Evolutionary conservation across 345 rosid species (phyloP).

Genomic region (Hypericum androsaemum): DNA sequence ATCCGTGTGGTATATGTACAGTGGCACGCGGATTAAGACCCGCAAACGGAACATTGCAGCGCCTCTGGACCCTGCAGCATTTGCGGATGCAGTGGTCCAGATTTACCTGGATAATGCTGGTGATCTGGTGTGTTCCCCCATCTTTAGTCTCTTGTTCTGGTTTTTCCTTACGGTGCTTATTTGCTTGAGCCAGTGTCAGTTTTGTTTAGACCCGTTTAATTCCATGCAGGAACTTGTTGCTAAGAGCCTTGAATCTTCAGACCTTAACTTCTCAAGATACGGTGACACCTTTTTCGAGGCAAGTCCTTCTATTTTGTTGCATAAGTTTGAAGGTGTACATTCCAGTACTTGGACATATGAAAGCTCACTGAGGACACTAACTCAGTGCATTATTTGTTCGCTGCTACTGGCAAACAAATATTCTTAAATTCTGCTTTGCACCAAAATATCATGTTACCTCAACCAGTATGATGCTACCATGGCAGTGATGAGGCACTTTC

Average conservation of each 20-base stretch:
- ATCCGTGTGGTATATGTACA: constrained; percentile 15
- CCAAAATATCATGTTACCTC: too few species aligned
- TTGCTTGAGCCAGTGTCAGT: not conserved
- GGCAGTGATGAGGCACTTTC: too few species aligned
- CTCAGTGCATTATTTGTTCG: too few species aligned
- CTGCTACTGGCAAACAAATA: too few species aligned
- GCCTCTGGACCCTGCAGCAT: constrained; percentile 96
- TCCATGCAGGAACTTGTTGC: constrained; percentile 70
- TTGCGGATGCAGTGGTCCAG: constrained; percentile 96
- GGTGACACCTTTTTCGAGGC: constrained; percentile 87
- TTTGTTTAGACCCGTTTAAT: not conserved
- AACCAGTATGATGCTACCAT: too few species aligned
- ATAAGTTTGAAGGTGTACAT: not conserved
- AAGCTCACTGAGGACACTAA: too few species aligned
- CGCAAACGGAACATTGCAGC: constrained; percentile 99
- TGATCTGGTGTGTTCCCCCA: constrained; percentile 54
- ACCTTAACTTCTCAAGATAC: constrained; percentile 88
- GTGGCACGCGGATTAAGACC: constrained; percentile 99
- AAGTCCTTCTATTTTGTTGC: constrained; percentile 10
- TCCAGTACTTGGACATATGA: too few species aligned
- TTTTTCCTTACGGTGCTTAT: too few species aligned
- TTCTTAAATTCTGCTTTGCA: too few species aligned
- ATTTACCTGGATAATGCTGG: constrained; percentile 94
- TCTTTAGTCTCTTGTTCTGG: too few species aligned
- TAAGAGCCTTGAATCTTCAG: constrained; percentile 76